These are phyloP conservation scores for Nemophila menziesii DNA, from an alignment of 257 asterid genomes.

Conservation along the genomic window DNA sequence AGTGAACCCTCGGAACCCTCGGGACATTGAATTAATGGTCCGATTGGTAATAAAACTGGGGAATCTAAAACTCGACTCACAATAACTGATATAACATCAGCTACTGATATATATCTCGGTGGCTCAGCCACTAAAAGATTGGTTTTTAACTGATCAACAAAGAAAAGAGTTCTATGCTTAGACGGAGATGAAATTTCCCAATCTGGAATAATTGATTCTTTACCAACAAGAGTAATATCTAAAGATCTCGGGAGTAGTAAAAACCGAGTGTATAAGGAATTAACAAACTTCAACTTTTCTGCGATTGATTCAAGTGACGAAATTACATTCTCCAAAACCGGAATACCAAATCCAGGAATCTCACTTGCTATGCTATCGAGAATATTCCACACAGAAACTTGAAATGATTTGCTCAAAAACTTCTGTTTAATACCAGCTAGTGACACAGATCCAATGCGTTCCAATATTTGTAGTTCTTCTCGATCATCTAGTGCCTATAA, in stretches of 20 bases:
- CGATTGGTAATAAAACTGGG: conserved; percentile 63
- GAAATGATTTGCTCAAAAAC: conserved; percentile 61
- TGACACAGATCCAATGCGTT: conserved; percentile 47
- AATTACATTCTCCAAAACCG: conserved; percentile 36
- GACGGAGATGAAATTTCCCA: conserved; percentile 49
- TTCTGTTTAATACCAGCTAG: conserved; percentile 42
- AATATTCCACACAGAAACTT: conserved; percentile 63
- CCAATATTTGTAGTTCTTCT: conserved; percentile 46
- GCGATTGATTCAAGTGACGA: conserved; percentile 45
- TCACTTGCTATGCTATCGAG: conserved; percentile 28
- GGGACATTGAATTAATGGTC: conserved; percentile 68
- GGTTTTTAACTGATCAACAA: conserved; percentile 44
- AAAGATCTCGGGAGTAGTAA: conserved; percentile 50
- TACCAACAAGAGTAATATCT: conserved; percentile 51
- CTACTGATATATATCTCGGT: conserved; percentile 51
- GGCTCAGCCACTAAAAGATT: conserved; percentile 68
- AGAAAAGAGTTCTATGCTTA: conserved; percentile 58
- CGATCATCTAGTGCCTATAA: conserved; percentile 51
- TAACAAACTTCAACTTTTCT: conserved; percentile 60
- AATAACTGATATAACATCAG: conserved; percentile 59
- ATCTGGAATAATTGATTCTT: conserved; percentile 51
- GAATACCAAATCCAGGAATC: conserved; percentile 31
- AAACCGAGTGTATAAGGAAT: conserved; percentile 56
- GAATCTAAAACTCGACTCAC: conserved; percentile 68
- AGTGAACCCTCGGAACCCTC: conserved; percentile 48